phyloP scores from a whole-genome alignment of 2,329 filamentous ascomycete species.

The Fusarium aywerte region DNA sequence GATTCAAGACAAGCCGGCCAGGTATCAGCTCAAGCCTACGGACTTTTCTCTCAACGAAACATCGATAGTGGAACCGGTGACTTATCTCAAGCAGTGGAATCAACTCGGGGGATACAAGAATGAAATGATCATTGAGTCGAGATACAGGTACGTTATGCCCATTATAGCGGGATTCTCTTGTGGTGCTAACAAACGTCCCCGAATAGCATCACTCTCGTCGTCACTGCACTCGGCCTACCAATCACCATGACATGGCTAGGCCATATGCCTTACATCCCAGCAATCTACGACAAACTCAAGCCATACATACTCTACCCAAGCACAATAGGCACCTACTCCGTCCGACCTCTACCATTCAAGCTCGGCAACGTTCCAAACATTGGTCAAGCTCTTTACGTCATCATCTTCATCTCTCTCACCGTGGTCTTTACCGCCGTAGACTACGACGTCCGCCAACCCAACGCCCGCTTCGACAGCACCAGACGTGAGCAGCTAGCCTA shows the following conservation, averaged over 20 bases:
- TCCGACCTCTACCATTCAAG: conserved; percentile 10
- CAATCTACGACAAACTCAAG: conserved; percentile 17
- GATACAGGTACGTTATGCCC: background rate
- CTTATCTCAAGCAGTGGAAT: conserved; percentile 7
- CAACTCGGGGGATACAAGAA: conserved; percentile 2
- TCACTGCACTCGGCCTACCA: conserved; percentile 2
- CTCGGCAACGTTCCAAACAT: conserved; percentile 8
- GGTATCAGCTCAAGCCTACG: background rate
- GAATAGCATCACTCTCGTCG: conserved; percentile 1
- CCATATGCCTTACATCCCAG: conserved; percentile 1
- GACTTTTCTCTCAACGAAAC: conserved; percentile 9
- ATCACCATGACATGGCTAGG: conserved; percentile 9
- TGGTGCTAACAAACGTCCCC: rapidly evolving
- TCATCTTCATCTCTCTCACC: background rate
- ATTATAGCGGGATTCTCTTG: rapidly evolving
- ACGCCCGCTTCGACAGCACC: background rate
- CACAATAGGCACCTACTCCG: conserved; percentile 20
- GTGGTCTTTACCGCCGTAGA: background rate
- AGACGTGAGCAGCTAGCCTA: background rate
- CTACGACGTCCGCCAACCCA: conserved; percentile 2
- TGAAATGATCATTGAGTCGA: conserved; percentile 15
- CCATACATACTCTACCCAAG: conserved; percentile 20
- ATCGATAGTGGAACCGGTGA: background rate
- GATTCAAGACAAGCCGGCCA: background rate
- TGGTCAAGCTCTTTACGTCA: conserved; percentile 7